Base-by-base conservation (phyloP, 2,329 filamentous ascomycete species). In the Colletotrichum lindemuthianum region DNA sequence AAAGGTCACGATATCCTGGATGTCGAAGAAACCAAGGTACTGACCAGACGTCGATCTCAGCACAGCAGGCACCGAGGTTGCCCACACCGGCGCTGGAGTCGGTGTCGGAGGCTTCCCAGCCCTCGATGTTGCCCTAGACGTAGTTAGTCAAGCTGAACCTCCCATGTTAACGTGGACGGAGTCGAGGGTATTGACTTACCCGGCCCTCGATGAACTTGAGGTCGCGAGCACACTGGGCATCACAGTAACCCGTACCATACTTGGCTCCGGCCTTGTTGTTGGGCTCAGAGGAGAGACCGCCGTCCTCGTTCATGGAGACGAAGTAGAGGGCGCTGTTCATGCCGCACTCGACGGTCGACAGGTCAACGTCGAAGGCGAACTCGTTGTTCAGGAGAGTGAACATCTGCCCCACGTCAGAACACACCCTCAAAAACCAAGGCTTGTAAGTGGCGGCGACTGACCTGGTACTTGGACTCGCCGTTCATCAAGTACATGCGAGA, bases 341-440 rank as follows among this genome's bases (percentile, higher is more conserved):
- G 56, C 88, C 88, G 69, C 88, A 90, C 13, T 70, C 83, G n/a
- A 89, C 79, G 64, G 82, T 81, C 48, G 86, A 88, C 47, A 88
- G 80, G 71, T 90, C 87, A 13, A 89, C 86, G 54, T 88, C 86
- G 64, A 90, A 88, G n/a, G 84, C 85, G 72, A 90, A 84, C 72
- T 90, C 87, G 70, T 85, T 78, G 75, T 84, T 84, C 59, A 84
- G 78, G 59, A 88, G 77, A 63, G 86, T 79, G 75, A 89, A 84
- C 68, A 83, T 79, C 74, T 87, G 74, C n/a, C 2, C 34, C 2
- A 4, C 8, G 45, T 48, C 13, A 48, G 11, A 11, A 48, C 2
- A 8, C 41, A 15, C 8, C 3, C 45, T 34, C 2, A 32, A 8
- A 48, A 40, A 13, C 6, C 13, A 10, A 3, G 9, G 39, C 10